Percentiles rank a stretch among this genome's conserved stretches.
Conservation (phyloP, 192 early-diverging fungal species). For the Rhizophagus prolifer region DNA sequence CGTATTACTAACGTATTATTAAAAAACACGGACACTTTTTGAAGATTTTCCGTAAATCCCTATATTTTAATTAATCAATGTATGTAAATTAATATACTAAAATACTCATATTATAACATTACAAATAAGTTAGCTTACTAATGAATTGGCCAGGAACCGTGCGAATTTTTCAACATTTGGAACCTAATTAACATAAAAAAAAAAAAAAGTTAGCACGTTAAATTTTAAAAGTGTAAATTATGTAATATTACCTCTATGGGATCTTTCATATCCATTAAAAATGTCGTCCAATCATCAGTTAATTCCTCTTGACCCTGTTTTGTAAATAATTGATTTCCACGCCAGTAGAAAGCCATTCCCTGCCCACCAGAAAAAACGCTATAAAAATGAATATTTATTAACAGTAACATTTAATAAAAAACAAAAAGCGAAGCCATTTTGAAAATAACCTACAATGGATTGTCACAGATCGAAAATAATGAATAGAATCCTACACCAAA, state of each 20-base stretch:
- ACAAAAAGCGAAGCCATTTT: not conserved
- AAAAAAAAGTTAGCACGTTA: too few species aligned
- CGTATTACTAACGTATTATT: slow-evolving; percentile 58
- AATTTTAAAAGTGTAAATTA: too few species aligned
- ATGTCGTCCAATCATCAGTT: slow-evolving; percentile 67
- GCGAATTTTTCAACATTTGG: too few species aligned
- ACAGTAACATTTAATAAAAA: not conserved
- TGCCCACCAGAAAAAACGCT: slow-evolving; percentile 30
- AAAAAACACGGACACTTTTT: slow-evolving; percentile 61
- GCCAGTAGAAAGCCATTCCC: slow-evolving; percentile 88
- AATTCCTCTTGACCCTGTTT: slow-evolving; percentile 57
- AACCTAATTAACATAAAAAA: too few species aligned
- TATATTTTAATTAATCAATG: slow-evolving; percentile 54
- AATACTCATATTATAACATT: slow-evolving; percentile 44
- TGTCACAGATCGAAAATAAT: slow-evolving; percentile 74
- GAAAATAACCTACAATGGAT: slow-evolving; percentile 64
- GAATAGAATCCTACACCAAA: slow-evolving; percentile 79
- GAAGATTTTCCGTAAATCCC: slow-evolving; percentile 77
- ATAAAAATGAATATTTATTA: not conserved
- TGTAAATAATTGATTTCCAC: slow-evolving; percentile 83
- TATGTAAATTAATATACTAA: slow-evolving; percentile 48
- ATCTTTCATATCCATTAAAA: slow-evolving; percentile 74
- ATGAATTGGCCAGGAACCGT: slow-evolving; percentile 58
- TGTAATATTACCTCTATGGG: slow-evolving; percentile 53
- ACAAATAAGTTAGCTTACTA: not conserved